Evolutionary conservation across 163 green algal species (phyloP).

Genomic region (Scenedesmus sp.): DNA sequence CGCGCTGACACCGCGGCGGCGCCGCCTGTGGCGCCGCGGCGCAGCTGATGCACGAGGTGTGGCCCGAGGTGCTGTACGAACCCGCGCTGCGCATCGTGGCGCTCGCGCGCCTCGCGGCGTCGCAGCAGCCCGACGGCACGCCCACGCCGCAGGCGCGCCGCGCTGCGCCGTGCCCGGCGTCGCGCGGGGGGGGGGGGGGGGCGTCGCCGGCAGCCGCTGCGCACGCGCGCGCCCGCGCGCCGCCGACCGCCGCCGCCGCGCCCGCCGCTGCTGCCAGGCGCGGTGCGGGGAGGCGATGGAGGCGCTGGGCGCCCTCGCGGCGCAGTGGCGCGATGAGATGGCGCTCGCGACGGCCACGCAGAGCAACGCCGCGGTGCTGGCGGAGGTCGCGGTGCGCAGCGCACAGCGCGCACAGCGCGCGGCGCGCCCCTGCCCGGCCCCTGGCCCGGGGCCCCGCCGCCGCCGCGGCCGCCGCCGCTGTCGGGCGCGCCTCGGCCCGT

Average conservation of each 20-base stretch:
- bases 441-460: background rate
- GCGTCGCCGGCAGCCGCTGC: conserved; percentile 10
- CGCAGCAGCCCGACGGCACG: conserved; percentile 80
- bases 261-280: background rate
- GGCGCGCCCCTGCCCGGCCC: background rate
- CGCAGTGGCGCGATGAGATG: conserved; percentile 34
- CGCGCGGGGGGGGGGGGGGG: conserved; percentile 4
- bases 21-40: background rate
- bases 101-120: conserved; percentile 57
- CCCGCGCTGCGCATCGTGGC: conserved; percentile 50
- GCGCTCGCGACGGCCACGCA: background rate
- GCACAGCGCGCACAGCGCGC: background rate
- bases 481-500: too few species aligned
- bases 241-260: background rate
- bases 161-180: too few species aligned
- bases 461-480: background rate
- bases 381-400: conserved; percentile 12
- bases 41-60: conserved; percentile 49
- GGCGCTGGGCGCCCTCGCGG: background rate
- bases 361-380: conserved; percentile 26
- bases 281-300: conserved; percentile 16
- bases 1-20: conserved; percentile 23
- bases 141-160: conserved; percentile 55
- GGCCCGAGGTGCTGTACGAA: conserved; percentile 27
- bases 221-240: too few species aligned